Evolutionary conservation across 805 yeast genomes (phyloP).

Genomic region (Yarrowia hollandica): DNA sequence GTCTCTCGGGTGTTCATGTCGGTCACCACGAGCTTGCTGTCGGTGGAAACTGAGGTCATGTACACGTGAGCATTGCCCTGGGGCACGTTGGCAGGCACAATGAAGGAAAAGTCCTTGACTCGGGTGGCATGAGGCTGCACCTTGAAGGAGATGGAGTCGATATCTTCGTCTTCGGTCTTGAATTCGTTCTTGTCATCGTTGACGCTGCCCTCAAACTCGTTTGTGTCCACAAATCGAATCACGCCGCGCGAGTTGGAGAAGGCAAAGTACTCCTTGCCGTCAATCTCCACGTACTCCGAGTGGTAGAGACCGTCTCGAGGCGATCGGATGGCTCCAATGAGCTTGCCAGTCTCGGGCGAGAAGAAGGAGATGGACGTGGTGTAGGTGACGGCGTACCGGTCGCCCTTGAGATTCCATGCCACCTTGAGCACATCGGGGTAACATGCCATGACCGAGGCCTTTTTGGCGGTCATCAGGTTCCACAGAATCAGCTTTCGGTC

Average conservation of each 20-base stretch:
- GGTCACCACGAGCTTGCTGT: conserved; percentile 93
- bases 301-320: conserved; percentile 64
- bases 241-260: conserved; percentile 72
- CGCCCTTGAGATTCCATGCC: conserved; percentile 66
- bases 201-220: conserved; percentile 42
- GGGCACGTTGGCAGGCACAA: conserved; percentile 24
- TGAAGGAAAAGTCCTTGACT: conserved; percentile 71
- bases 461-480: conserved; percentile 95
- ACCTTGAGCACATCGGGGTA: conserved; percentile 39
- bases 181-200: conserved; percentile 34
- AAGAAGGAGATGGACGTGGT: conserved; percentile 64
- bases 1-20: conserved; percentile 67
- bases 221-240: conserved; percentile 52
- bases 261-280: conserved; percentile 57
- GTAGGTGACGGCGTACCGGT: conserved; percentile 73
- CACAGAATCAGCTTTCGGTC: conserved; percentile 85
- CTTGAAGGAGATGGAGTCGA: conserved; percentile 44
- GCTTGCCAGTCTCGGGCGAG: conserved; percentile 61
- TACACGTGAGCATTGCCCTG: conserved; percentile 48
- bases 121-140: conserved; percentile 82
- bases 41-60: conserved; percentile 83
- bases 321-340: conserved; percentile 49
- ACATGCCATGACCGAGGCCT: conserved; percentile 76
- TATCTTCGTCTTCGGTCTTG: conserved; percentile 38
- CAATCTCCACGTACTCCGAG: conserved; percentile 48